Base-by-base conservation (phyloP, 345 rosid species). In the Gossypium stocksii region DNA sequence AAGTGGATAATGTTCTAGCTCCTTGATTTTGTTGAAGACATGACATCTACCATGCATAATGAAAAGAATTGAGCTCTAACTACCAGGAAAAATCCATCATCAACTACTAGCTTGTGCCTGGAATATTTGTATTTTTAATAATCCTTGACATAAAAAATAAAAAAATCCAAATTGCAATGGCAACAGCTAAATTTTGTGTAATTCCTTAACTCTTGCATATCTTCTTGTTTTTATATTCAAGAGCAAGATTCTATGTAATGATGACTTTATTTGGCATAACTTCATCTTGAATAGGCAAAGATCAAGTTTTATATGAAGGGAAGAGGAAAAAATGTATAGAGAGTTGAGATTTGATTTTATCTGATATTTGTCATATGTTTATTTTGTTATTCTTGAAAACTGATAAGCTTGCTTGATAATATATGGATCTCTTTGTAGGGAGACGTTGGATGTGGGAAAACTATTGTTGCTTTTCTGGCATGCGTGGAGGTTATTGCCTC, bases 381-480 rank as follows among this genome's bases (percentile, higher is more conserved):
- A 52, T 76, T 45, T n/a, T 53, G 41, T 59, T 22, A 79, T 69
- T 64, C 60, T 20, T 70, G 69, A 66, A n/a, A 48, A 44, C 57
- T 10, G 76, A 77, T 53, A 53, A 74, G 44, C 56, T 74, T 74
- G n/a, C 67, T 63, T 72, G 69, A 71, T 75, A 74, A 73, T 56
- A 34, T 46, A 19, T 62, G 59, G 25, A 60, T 78, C 72, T 82
- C 70, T 60, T 62, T 82, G 38, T 80, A 95, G 98, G 99, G 98
- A 65, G 98, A 95, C 75, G 97, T 95, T 78, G 99, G 99, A 73
- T 95, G 99, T 79, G 97, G 99, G 64, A 95, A 95, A 88, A 95
- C 99, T 7, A 90, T 87, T 27, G 94, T 95, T 14, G 97, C 99
- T 71, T 95, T 95, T 82, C 83, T 95, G 84, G 96, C 99, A 38